Conservation (phyloP, 2,329 filamentous ascomycete species). For the Colletotrichum australisinense region DNA sequence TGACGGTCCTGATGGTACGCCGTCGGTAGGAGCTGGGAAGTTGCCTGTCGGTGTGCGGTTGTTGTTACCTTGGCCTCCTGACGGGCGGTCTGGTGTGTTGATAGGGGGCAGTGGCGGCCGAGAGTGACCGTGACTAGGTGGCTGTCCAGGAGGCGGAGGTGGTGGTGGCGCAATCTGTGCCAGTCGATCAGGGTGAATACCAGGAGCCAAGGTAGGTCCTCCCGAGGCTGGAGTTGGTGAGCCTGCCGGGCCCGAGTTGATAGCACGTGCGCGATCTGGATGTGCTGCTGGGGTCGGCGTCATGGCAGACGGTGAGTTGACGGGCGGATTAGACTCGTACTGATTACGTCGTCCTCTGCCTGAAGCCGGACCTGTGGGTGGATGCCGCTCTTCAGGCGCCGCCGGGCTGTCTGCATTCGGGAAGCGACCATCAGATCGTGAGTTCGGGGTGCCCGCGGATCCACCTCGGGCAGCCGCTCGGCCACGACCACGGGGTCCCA, state of each 20-base stretch:
- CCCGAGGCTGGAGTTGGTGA: constrained; percentile 38
- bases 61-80: constrained; percentile 2
- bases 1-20: constrained; percentile 40
- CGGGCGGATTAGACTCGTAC: constrained; percentile 28
- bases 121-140: constrained; percentile 39
- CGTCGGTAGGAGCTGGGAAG: constrained; percentile 20
- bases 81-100: constrained; percentile 46
- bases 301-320: constrained; percentile 19
- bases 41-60: constrained; percentile 27
- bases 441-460: constrained; percentile 49
- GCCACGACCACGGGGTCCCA: constrained; percentile 66
- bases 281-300: constrained; percentile 30
- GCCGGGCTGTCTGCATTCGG: constrained; percentile 53
- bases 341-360: constrained; percentile 53
- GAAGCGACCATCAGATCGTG: constrained; percentile 57
- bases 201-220: constrained; percentile 41
- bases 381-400: constrained; percentile 60
- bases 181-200: constrained; percentile 63
- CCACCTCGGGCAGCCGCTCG: constrained; percentile 53
- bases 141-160: constrained; percentile 44
- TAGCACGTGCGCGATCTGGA: constrained; percentile 25
- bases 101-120: constrained; percentile 45
- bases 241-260: constrained; percentile 28
- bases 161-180: constrained; percentile 57
- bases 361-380: constrained; percentile 65